Percentiles rank a stretch among this genome's conserved stretches.
phyloP scores from a whole-genome alignment of 2,329 filamentous ascomycete species.

The Colletotrichum somersetense region DNA sequence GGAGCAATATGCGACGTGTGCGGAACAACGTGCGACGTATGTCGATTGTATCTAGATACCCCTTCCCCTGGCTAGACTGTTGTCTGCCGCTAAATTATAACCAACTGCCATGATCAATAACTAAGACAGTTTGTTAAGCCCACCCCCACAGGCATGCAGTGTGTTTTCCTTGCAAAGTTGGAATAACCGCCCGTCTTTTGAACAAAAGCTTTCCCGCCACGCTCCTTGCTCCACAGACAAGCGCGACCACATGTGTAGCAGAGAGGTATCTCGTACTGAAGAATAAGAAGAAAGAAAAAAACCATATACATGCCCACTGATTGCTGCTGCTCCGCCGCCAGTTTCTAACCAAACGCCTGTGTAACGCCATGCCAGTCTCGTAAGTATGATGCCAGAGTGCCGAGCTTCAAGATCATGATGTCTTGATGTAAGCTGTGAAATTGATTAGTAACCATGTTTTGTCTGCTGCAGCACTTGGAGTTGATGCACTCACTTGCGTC shows the following conservation, averaged over 20 bases:
- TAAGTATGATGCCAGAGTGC: constrained; percentile 27
- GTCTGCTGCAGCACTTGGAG: too few relatives aligned
- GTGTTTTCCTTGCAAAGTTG: constrained; percentile 13
- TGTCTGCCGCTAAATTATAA: constrained; percentile 41
- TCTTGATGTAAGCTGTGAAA: constrained; percentile 40
- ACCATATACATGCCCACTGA: constrained; percentile 13
- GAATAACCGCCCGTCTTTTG: constrained; percentile 18
- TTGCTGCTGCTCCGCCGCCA: constrained; percentile 1
- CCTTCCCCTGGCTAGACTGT: constrained; percentile 31
- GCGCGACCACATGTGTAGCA: neutral
- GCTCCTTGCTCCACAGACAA: constrained; percentile 5
- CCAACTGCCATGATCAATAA: constrained; percentile 34
- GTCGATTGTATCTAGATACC: constrained; percentile 37
- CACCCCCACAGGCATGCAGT: constrained; percentile 6
- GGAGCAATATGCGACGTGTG: constrained; percentile 12
- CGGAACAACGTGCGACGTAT: constrained; percentile 19
- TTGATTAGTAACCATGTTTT: constrained; percentile 16
- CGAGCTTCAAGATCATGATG: constrained; percentile 30
- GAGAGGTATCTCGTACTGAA: constrained; percentile 31
- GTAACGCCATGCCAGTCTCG: constrained; percentile 36
- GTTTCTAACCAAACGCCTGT: constrained; percentile 33
- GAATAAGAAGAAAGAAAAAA: constrained; percentile 9
- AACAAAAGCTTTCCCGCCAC: constrained; percentile 21
- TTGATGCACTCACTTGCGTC: constrained; percentile 87
- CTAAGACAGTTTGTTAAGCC: constrained; percentile 19